Base-by-base conservation (phyloP, 805 yeast species). In the Saturnispora sekii region DNA sequence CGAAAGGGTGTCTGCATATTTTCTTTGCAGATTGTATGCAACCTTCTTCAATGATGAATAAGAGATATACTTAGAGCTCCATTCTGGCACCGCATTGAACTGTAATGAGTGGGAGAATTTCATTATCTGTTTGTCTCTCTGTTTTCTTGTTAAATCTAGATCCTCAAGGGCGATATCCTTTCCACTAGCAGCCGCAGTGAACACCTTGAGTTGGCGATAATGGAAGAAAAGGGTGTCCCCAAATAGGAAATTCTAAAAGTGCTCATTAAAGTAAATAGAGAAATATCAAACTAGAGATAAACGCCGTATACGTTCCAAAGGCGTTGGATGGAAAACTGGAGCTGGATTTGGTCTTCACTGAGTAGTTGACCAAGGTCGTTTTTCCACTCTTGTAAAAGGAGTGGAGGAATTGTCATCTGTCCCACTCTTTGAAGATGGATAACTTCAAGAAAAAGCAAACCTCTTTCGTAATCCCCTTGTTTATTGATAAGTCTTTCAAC, bases 71-170 rank as follows among this genome's bases (percentile, higher is more conserved):
- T 84, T 79, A 26, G 95, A 80, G 10, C 95, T 77, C 98, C 98
- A 90, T 62, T 93, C 97, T 2, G 98, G 97, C 4, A 93, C 97
- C 18, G 97, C 96, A 63, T 90, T 90, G 66, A 90, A 89, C 72
- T 90, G 96, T 51, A 90, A 68, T 5, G 96, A 85, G 60, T 89
- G 96, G 21, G 95, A 83, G 67, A 90, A 90, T 74, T 90, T 90
- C 98, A 90, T 90, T 26, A 17, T 40, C 32, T 31, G 28, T 18
- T 15, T 14, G 16, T 33, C 8, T 17, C 17, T 11, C 17, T 30
- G 10, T 6, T 9, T 14, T 16, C 8, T 5, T 17, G 40, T 28
- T 32, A 36, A 35, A 17, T 41, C 33, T 16, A 41, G 35, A 36
- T 42, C 45, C 35, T 42, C 40, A 10, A 36, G 32, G 32, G 33